Evolutionary conservation across 192 early-diverging fungal genomes (phyloP).

Genomic region (Phlyctochytrium bullatum): DNA sequence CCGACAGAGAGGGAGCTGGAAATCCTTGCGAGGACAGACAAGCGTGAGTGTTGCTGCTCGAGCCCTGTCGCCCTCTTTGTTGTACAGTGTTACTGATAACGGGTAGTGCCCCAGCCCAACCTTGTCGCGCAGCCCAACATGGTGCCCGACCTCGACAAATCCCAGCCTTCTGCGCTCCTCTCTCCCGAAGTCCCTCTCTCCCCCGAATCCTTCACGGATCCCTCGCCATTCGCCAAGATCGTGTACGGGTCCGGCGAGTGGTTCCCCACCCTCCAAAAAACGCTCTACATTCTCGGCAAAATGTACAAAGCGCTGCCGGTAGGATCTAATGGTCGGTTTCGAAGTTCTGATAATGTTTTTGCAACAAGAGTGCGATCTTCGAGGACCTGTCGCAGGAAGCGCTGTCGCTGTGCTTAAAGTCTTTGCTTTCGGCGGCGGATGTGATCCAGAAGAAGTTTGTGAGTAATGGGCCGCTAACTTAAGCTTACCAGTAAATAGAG

Average conservation of each 20-base stretch:
- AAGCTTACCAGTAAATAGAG: conserved; percentile 26
- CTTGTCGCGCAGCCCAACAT: conserved; percentile 22
- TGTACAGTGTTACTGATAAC: not conserved
- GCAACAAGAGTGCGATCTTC: conserved; percentile 68
- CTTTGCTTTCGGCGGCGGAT: conserved; percentile 50
- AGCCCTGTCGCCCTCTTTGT: not conserved
- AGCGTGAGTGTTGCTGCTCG: conserved; percentile 18
- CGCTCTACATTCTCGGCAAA: conserved; percentile 77
- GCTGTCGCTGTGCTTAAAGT: conserved; percentile 64
- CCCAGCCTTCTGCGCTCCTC: not conserved
- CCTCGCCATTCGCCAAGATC: conserved; percentile 32
- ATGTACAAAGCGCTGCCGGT: conserved; percentile 75
- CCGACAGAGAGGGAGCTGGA: conserved; percentile 68
- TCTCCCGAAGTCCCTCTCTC: not conserved
- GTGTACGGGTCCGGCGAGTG: conserved; percentile 68
- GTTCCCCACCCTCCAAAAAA: conserved; percentile 79
- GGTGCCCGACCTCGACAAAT: conserved; percentile 18
- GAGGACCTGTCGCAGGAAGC: conserved; percentile 86
- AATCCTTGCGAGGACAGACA: conserved; percentile 41
- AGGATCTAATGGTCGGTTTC: conserved; percentile 7
- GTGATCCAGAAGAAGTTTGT: conserved; percentile 48
- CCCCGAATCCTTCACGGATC: no score
- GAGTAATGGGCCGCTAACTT: conserved; percentile 14
- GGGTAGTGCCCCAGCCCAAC: conserved; percentile 24
- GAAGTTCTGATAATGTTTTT: no score